These are phyloP conservation scores for Botrytis tulipae DNA, from an alignment of 2,329 filamentous ascomycete genomes.

Conservation along the genomic window DNA sequence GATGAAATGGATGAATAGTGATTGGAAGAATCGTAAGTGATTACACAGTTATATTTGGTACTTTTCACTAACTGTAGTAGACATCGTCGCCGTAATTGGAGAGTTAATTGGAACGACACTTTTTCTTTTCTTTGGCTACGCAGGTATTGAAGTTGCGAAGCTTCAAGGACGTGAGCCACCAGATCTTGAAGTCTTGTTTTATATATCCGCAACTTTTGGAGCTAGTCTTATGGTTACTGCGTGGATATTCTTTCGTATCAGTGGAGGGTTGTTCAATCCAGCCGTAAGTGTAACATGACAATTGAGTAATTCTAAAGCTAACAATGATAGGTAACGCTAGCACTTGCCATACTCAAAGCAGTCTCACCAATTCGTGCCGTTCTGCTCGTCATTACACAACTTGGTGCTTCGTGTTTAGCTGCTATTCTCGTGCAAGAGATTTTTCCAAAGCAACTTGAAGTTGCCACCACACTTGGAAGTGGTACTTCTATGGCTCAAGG, in stretches of 20 bases:
- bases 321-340: constrained; percentile 37
- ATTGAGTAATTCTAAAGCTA: background rate
- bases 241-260: constrained; percentile 54
- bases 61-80: constrained; percentile 19
- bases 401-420: constrained; percentile 41
- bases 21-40: constrained; percentile 28
- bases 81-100: constrained; percentile 34
- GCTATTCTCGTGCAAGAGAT: constrained; percentile 45
- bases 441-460: constrained; percentile 36
- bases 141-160: constrained; percentile 34
- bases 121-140: constrained; percentile 41
- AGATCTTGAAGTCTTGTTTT: constrained; percentile 41
- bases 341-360: constrained; percentile 40
- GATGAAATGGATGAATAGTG: constrained; percentile 21
- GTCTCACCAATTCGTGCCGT: constrained; percentile 38
- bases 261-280: constrained; percentile 53
- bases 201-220: constrained; percentile 38
- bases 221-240: constrained; percentile 49
- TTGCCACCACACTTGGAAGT: constrained; percentile 44
- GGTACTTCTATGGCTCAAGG: constrained; percentile 46
- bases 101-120: constrained; percentile 40
- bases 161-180: constrained; percentile 23
- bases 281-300: constrained; percentile 31
- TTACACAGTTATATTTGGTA: background rate
- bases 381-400: constrained; percentile 39